Evolutionary conservation across 805 yeast species (phyloP).

Genomic region (Saturnispora gosingensis): DNA sequence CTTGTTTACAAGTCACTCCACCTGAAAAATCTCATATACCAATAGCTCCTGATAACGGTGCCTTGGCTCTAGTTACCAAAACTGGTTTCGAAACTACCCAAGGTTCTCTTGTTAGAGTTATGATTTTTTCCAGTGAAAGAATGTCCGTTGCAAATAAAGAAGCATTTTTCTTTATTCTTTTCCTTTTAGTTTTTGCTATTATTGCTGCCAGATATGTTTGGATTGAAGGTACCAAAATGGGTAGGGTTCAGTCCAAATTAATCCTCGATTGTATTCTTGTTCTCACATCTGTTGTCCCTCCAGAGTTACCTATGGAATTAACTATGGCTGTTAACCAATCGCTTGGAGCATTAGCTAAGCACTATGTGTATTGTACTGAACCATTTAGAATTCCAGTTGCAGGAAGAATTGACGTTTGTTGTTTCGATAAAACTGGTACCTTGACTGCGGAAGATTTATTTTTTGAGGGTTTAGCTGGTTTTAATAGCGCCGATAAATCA

Average conservation of each 20-base stretch:
- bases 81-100: conserved; percentile 99
- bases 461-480: conserved; percentile 93
- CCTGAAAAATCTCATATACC: conserved; percentile 45
- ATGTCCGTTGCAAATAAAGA: conserved; percentile 94
- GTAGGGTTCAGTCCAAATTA: conserved; percentile 88
- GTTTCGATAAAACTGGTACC: conserved; percentile 98
- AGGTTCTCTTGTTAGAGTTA: conserved; percentile 93
- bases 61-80: conserved; percentile 78
- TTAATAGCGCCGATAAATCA: conserved; percentile 42
- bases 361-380: conserved; percentile 91
- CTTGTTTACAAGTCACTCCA: conserved; percentile 81
- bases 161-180: conserved; percentile 84
- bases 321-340: conserved; percentile 97
- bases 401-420: conserved; percentile 96
- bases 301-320: conserved; percentile 97
- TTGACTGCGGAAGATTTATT: conserved; percentile 93
- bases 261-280: conserved; percentile 93
- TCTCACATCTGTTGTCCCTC: conserved; percentile 96
- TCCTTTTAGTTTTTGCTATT: conserved; percentile 82
- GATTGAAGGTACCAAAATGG: conserved; percentile 95
- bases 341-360: conserved; percentile 76
- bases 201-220: conserved; percentile 97
- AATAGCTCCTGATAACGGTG: conserved; percentile 84
- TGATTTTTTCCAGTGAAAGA: conserved; percentile 95
- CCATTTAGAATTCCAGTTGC: conserved; percentile 97